Evolutionary conservation across 306 rosid genomes (phyloP).

Genomic region (Cyclanthera cordifolia): DNA sequence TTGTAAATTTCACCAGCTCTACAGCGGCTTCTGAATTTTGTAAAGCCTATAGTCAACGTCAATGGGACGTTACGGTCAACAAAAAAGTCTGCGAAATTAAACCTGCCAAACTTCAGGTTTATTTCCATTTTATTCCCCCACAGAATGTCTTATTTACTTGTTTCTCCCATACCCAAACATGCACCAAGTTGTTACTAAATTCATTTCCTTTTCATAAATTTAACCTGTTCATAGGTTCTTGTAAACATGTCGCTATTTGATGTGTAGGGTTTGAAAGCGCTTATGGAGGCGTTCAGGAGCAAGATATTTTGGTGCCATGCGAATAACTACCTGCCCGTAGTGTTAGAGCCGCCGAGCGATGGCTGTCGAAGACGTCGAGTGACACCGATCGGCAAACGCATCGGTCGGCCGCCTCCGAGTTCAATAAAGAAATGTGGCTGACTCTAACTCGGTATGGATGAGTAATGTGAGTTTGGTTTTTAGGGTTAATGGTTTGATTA

Average conservation of each 20-base stretch:
- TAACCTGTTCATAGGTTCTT: not conserved
- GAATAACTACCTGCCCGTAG: not conserved
- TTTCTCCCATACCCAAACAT: too few species aligned
- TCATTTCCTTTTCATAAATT: too few species aligned
- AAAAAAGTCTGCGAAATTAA: slow-evolving; percentile 12
- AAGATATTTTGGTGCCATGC: slow-evolving; percentile 14
- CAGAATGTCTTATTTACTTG: too few species aligned
- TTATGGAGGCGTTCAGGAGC: not conserved
- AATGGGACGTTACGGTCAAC: slow-evolving; percentile 1
- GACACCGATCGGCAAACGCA: not conserved
- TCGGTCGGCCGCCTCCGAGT: not conserved
- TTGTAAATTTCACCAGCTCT: slow-evolving; percentile 12
- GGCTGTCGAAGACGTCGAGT: not conserved
- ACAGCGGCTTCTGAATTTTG: slow-evolving; percentile 8
- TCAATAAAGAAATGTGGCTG: not conserved
- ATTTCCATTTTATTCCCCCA: not conserved
- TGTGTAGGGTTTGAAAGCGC: not conserved
- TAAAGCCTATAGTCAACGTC: not conserved
- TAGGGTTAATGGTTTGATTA: not conserved
- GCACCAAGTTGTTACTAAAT: too few species aligned
- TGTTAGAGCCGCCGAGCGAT: slow-evolving; percentile 11
- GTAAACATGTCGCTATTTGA: not conserved
- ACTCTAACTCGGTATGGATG: not conserved
- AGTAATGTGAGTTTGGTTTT: not conserved
- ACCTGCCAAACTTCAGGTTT: slow-evolving; percentile 8